Base-by-base conservation (phyloP, 2,329 filamentous ascomycete species). In the Exserohilum turcica region DNA sequence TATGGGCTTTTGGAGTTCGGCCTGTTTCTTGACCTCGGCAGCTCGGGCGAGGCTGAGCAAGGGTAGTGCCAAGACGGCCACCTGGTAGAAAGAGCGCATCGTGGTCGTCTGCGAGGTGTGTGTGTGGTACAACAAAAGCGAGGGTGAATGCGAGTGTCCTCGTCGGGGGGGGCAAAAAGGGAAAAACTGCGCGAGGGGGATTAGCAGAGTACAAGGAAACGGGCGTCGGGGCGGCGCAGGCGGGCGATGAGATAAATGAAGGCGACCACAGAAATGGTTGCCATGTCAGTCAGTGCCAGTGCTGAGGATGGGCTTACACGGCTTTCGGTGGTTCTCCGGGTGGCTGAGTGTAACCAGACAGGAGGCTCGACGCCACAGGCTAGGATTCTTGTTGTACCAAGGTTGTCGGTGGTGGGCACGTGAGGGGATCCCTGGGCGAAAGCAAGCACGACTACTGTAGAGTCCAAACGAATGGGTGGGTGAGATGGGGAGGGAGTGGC, bases 11-110 rank as follows among this genome's bases (percentile, higher is more conserved):
- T 39, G 45, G 19, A 60, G 44, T 32, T 44, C 56, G 40, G 45
- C 55, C 15, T 59, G 44, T 29, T 64, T 54, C 29, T 60, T 68
- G 24, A 62, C 61, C 15, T 56, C 61, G 43, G 61, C 56, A 9
- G 61, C 61, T 21, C 64, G 55, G 5, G 66, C 64, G 2, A 52
- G 45, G 57, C 58, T 59, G 37, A 69, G 58, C 43, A 74, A 58
- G 5, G 72, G 71, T 53, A 73, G 60, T 33, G 66, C 66, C 52
- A 74, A 46, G 37, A 74, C 42, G 38, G 64, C 65, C 53, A 69
- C 58, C 32, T 52, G 61, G 54, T 53, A 54, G 54, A 74, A 64
- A 24, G 67, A 70, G 40, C 59, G 68, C 72, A 74, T 74, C 21
- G 60, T 64, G 53, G 13, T 39, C n/a, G 24, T 29, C 12, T 19